A percentile compares a stretch with the other conserved stretches of the same genome.
These are phyloP conservation scores for Gymnopilus dilepis DNA, from an alignment of 768 basidiomycete genomes.

Conservation along the genomic window DNA sequence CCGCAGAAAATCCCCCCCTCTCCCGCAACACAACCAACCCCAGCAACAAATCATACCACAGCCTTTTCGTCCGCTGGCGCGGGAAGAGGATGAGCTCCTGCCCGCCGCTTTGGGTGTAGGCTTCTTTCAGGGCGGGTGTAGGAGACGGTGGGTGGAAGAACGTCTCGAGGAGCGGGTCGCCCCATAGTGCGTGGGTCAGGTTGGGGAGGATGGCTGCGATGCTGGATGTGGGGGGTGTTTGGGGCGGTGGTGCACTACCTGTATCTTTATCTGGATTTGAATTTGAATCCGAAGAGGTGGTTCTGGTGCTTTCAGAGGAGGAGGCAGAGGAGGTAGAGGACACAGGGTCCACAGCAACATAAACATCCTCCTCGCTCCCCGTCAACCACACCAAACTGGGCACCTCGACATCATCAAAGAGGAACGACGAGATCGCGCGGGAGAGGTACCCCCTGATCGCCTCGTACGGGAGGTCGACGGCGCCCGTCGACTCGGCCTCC, in stretches of 20 bases:
- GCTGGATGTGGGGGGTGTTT: slow-evolving; percentile 1
- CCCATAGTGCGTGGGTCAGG: slow-evolving; percentile 67
- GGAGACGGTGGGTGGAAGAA: slow-evolving; percentile 59
- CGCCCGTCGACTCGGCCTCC: slow-evolving; percentile 21
- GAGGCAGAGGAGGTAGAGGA: not conserved
- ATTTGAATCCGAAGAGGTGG: no score
- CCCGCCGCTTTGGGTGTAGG: slow-evolving; percentile 59
- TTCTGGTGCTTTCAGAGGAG: no score
- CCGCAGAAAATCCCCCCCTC: slow-evolving; percentile 22
- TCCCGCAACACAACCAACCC: slow-evolving; percentile 58
- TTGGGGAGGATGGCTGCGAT: slow-evolving; percentile 55
- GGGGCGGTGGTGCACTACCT: not conserved
- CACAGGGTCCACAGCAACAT: slow-evolving; percentile 44
- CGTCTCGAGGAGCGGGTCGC: slow-evolving; percentile 75
- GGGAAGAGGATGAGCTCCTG: slow-evolving; percentile 56
- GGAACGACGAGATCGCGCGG: slow-evolving; percentile 74
- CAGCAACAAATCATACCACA: slow-evolving; percentile 78
- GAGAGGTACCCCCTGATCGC: slow-evolving; percentile 57
- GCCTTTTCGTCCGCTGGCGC: slow-evolving; percentile 74
- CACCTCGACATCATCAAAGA: slow-evolving; percentile 80
- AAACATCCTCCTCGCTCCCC: slow-evolving; percentile 61
- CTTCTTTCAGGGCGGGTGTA: slow-evolving; percentile 60
- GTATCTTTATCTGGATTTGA: no score
- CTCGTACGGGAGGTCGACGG: slow-evolving; percentile 42
- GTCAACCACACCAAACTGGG: slow-evolving; percentile 72